Evolutionary conservation across 768 basidiomycete species (phyloP).

Genomic region (Artomyces pyxidatus): DNA sequence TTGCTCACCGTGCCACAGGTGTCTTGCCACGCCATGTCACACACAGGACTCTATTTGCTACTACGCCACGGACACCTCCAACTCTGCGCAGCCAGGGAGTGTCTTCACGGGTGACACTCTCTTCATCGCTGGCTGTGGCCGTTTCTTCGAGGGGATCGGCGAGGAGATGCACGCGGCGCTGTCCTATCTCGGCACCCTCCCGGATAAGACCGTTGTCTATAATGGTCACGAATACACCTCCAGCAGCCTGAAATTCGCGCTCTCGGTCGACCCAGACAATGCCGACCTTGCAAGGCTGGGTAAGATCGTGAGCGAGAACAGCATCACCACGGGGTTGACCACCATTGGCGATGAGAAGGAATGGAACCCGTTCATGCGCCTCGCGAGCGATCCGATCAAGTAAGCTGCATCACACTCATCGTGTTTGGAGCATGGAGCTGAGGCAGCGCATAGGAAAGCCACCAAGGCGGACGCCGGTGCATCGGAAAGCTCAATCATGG

Average conservation of each 20-base stretch:
- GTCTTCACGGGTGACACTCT: conserved; percentile 96
- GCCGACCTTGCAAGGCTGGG: conserved; percentile 49
- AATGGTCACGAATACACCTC: conserved; percentile 91
- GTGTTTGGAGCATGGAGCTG: background rate
- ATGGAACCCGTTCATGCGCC: conserved; percentile 94
- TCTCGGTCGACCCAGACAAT: conserved; percentile 55
- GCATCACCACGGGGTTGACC: conserved; percentile 67
- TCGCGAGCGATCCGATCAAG: conserved; percentile 55
- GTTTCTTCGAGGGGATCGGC: conserved; percentile 87
- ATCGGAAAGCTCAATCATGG: conserved; percentile 58
- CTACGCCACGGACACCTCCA: conserved; percentile 43
- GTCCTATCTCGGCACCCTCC: conserved; percentile 63
- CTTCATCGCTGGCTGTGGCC: conserved; percentile 82
- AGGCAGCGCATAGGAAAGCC: conserved; percentile 34
- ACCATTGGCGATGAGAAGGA: conserved; percentile 91
- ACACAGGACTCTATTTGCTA: conserved; percentile 97
- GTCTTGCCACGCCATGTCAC: conserved; percentile 86
- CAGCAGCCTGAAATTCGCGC: conserved; percentile 65
- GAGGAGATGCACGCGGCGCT: conserved; percentile 75
- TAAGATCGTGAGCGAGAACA: conserved; percentile 48
- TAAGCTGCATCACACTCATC: conserved; percentile 26
- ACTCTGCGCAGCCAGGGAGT: conserved; percentile 47
- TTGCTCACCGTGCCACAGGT: conserved; percentile 33
- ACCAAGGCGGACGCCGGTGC: conserved; percentile 33
- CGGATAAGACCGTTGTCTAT: conserved; percentile 73